Conservation (phyloP, 345 rosid genomes). For the Populus euphratica region DNA sequence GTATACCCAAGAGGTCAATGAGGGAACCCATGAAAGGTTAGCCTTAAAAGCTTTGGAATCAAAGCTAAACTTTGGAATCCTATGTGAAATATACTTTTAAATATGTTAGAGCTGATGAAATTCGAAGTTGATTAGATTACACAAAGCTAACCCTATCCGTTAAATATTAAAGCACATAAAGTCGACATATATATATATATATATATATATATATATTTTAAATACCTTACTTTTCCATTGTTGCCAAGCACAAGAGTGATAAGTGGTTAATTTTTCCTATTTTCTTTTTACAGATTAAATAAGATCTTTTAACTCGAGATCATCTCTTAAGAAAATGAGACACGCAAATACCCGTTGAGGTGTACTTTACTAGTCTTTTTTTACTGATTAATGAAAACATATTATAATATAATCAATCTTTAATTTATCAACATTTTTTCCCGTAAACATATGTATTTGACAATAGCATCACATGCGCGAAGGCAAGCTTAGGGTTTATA, state of each 20-base stretch:
- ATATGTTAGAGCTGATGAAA: not conserved
- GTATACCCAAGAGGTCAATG: slow-evolving; percentile 44
- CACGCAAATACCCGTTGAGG: too few species aligned
- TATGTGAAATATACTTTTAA: slow-evolving; percentile 34
- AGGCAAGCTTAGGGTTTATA: not conserved
- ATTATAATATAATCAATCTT: not conserved
- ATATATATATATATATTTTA: too few species aligned
- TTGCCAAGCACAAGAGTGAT: not conserved
- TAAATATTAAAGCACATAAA: not conserved
- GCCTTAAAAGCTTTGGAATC: slow-evolving; percentile 49
- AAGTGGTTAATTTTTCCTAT: not conserved
- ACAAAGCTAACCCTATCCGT: slow-evolving; percentile 26
- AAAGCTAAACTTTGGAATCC: slow-evolving; percentile 40
- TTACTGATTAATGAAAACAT: not conserved
- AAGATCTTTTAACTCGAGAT: too few species aligned
- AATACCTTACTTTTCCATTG: not conserved
- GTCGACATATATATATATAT: not conserved
- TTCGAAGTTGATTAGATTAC: slow-evolving; percentile 5
- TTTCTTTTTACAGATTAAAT: not conserved
- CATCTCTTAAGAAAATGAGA: too few species aligned
- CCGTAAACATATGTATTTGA: too few species aligned
- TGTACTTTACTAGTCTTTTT: too few species aligned
- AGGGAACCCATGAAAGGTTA: slow-evolving; percentile 42
- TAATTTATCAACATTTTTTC: too few species aligned
- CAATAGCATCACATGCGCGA: not conserved